Base-by-base conservation (phyloP, 1,284 basidiomycete genomes). In the Heterobasidion irregulare region DNA sequence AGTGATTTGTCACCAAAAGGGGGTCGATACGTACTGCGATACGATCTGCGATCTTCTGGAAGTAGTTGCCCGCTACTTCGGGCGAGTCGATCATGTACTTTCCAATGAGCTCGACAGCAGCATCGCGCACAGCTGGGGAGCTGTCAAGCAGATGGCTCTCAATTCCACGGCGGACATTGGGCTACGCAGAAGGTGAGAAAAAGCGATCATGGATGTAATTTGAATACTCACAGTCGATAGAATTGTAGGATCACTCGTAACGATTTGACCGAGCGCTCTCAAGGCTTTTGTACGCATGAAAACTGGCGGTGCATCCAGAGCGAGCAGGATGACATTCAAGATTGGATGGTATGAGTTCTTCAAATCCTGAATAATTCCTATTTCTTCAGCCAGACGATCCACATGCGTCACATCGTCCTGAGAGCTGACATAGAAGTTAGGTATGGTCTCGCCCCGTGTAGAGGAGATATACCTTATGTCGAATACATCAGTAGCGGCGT, bases 81-180 rank as follows among this genome's bases (percentile, higher is more conserved):
- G 92, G 90, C 2, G 88, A 86, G 56, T 92, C 86, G 32, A 95
- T 82, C 70, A 98, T 86, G 65, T 98, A 97, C 71, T 93, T 96
- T 33, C 96, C 94, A 57, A 99, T 90, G 50, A 99, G 75, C 59
- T 97, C 94, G 8, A 99, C 90, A 6, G 96, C 94, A 6, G 93
- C 92, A 68, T 99, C 97, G 38, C 96, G 87, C 16, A 99, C 97
- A 32, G 89, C 88, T 0, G 95, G 86, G 0, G 95, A 98, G 56
- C 81, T 86, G 64, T 99, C 96, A 2, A 89, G 74, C 16, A 99
- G 78, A 64, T 96, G 90, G 19, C 83, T 84, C 69, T 97, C 93
- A 59, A 99, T 93, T 0, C 90, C 85, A 46, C 79, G 75, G 19
- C 87, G 83, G 43, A 94, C 91, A 61, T 83, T 86, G 2, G 78